phyloP scores from a whole-genome alignment of 2,329 filamentous ascomycete genomes.

The Didymella arachidicola region DNA sequence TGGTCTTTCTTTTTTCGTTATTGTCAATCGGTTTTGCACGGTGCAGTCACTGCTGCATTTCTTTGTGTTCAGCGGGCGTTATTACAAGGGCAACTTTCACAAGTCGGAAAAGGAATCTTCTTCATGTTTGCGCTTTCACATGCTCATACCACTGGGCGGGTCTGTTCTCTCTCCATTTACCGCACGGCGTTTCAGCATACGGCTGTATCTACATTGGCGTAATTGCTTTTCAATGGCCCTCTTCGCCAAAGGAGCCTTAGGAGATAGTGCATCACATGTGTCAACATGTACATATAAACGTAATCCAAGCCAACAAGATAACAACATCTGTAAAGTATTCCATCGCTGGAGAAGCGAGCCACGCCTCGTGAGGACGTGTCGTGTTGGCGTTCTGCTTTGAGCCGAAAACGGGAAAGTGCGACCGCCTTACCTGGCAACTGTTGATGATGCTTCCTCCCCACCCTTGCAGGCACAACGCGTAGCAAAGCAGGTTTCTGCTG shows the following conservation, averaged over 20 bases:
- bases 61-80: conserved; percentile 36
- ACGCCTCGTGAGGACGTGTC: conserved; percentile 12
- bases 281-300: conserved; percentile 22
- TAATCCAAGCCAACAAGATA: conserved; percentile 15
- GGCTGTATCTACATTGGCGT: conserved; percentile 33
- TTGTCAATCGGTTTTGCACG: conserved; percentile 1
- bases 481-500: neutral
- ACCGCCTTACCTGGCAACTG: neutral
- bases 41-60: conserved; percentile 4
- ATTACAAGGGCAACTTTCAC: conserved; percentile 34
- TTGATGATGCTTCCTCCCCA: conserved; percentile 11
- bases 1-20: conserved; percentile 16
- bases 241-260: conserved; percentile 3
- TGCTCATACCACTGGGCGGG: conserved; percentile 34
- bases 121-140: conserved; percentile 24
- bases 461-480: neutral
- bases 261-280: conserved; percentile 10
- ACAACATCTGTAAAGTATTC: conserved; percentile 15
- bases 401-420: conserved; percentile 4
- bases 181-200: conserved; percentile 31
- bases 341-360: neutral
- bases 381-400: conserved; percentile 9
- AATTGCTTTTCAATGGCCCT: conserved; percentile 22
- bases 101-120: conserved; percentile 34
- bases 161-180: conserved; percentile 22